phyloP scores from a whole-genome alignment of 2,329 filamentous ascomycete genomes.

The Hypoxylon sp. region DNA sequence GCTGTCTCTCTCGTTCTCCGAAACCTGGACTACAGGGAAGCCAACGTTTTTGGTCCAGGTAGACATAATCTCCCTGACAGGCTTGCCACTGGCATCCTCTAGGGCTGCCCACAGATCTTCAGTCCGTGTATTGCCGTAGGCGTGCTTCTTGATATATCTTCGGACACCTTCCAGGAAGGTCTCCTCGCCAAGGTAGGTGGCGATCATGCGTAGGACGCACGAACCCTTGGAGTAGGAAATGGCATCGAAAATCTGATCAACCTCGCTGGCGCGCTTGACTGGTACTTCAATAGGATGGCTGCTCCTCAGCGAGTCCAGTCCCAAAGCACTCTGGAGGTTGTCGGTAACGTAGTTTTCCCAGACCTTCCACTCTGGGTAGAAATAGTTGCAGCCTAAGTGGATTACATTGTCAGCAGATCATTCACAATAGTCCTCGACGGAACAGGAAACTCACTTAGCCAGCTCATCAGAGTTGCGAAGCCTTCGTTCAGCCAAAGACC shows the following conservation, averaged over 20 bases:
- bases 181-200: conserved; percentile 93
- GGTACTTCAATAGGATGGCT: conserved; percentile 97
- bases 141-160: conserved; percentile 92
- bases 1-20: conserved; percentile 76
- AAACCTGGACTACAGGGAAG: conserved; percentile 90
- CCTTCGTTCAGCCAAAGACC: conserved; percentile 96
- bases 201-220: conserved; percentile 96
- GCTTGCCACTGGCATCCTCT: conserved; percentile 89
- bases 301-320: conserved; percentile 90
- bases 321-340: conserved; percentile 87
- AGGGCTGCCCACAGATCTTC: conserved; percentile 91
- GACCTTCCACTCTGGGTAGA: conserved; percentile 98
- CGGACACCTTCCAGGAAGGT: conserved; percentile 92
- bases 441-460: conserved; percentile 61
- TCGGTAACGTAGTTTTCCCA: conserved; percentile 97
- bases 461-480: conserved; percentile 92
- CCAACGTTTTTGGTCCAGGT: conserved; percentile 98
- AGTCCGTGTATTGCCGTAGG: conserved; percentile 95
- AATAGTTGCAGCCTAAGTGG: conserved; percentile 86
- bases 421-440: conserved; percentile 15
- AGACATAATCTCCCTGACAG: conserved; percentile 89
- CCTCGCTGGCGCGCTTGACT: conserved; percentile 93
- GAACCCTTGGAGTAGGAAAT: conserved; percentile 98
- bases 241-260: conserved; percentile 98
- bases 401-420: conserved; percentile 28